Evolutionary conservation across 75 land plant species (phyloP), one percentile per base, ranked within the genome.

Genomic region (Pinus albicaulis): DNA sequence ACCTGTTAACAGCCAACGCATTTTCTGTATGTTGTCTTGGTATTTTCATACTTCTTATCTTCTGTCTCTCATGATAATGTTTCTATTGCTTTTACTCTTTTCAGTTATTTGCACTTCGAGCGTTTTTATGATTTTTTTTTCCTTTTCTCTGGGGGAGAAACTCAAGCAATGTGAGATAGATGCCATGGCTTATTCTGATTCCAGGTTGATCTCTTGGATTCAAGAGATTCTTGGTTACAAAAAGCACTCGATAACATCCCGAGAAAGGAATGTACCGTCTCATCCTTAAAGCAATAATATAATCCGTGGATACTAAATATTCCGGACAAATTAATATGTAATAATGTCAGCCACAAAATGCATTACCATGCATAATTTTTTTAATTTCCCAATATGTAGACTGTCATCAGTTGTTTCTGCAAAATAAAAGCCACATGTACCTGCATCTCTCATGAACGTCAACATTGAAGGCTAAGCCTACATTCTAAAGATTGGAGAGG

Each of bases 181-280:
- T 20, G 14, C 7, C n/a, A 38, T 20, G n/a, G n/a, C 53, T 44
- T 41, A 22, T 44, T 68, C 71, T 38, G 52, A 38, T 34, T 41
- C 41, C 71, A 31, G 34, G 68, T 44, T 68, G 52, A 38, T n/a
- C 7, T 68, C 48, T 36, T 68, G 48, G 71, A 68, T 68, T 68
- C n/a, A 41, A 68, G 52, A 41, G 52, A 41, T 19, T 68, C 48
- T 64, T 34, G 68, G 36, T n/a, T 41, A 24, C 71, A 41, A 38
- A 12, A 19, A 38, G 53, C 48, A 38, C 44, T 68, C 52, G 41
- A 68, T 7, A 68, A 53, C 71, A 68, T 68, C 24, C 71, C 20
- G 41, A 36, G 71, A 36, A 34, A 34, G n/a, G 38, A 34, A 48
- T 48, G 53, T 65, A 31, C 70, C 17, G 7, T 65, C 70, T 41